Evolutionary conservation across 768 basidiomycete species (phyloP), one percentile per base, ranked within the genome.

Genomic region (Suillus brevipes): DNA sequence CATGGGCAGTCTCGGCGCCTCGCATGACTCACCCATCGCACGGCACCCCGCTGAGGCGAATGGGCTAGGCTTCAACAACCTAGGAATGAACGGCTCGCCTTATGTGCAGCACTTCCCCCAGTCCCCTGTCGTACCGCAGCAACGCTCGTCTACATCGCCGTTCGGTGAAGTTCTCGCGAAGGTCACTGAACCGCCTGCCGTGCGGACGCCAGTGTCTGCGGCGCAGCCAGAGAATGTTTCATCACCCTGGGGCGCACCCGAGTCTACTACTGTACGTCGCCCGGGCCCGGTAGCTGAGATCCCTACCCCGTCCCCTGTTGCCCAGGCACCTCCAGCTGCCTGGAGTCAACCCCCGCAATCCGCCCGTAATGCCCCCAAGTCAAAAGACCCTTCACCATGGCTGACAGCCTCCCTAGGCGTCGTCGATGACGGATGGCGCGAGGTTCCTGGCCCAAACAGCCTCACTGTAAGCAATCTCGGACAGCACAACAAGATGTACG

Each of bases 381-480:
- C 67, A 20, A 71, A 74, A 38, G 83, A 87, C 18, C 78, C 83
- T 58, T 85, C 88, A 2, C 82, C 87, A 5, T 89, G 89, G 89
- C 72, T 81, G 56, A 74, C 78, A 59, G 78, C 85, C 13, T 83
- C 84, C 6, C 79, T 86, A 62, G 79, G 79, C 28, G 70, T 72
- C 42, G 73, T 79, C 0, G 81, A 85, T 42, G 83, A 84, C 20
- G 78, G 72, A 57, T 88, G 87, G 87, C 74, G 72, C 43, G 73
- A 78, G 53, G 63, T 71, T 23, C 78, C 79, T 2, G 80, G 79
- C 18, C 78, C 82, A 13, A 80, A 82, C 65, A 85, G 84, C 65
- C 78, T 89, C 23, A 87, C 88, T 0, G 79, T 84, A 63, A 84
- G 81, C 61, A 87, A 87, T 68, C 75, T 88, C 23, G 85, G 83